Conservation (phyloP, 2,329 filamentous ascomycete genomes). For the Curvularia spicifera region DNA sequence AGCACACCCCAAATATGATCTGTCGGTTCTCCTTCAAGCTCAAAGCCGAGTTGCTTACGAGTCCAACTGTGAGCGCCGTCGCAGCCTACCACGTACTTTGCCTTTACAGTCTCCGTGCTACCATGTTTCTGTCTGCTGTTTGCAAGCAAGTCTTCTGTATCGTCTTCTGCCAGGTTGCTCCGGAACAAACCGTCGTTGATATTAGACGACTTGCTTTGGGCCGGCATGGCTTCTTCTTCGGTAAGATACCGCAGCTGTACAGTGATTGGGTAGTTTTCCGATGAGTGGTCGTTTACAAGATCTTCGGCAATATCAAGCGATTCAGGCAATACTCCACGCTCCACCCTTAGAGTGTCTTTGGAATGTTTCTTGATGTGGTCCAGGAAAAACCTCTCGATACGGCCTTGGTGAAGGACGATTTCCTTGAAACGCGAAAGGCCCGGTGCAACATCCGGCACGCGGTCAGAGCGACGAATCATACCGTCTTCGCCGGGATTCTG, state of each 20-base stretch:
- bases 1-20: conserved; percentile 62
- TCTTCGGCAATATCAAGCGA: conserved; percentile 62
- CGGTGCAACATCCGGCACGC: conserved; percentile 67
- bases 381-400: conserved; percentile 71
- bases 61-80: conserved; percentile 74
- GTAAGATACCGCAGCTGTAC: conserved; percentile 64
- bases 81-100: conserved; percentile 71
- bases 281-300: conserved; percentile 55
- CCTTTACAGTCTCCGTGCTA: conserved; percentile 55
- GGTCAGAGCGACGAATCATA: conserved; percentile 62
- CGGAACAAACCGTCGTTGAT: conserved; percentile 63
- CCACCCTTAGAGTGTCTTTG: conserved; percentile 59
- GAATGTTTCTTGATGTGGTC: conserved; percentile 65
- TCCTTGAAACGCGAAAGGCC: conserved; percentile 69
- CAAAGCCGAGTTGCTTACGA: conserved; percentile 62
- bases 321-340: conserved; percentile 66
- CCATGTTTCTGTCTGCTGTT: conserved; percentile 48
- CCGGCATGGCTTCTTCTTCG: conserved; percentile 64
- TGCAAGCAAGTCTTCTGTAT: conserved; percentile 61
- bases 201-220: conserved; percentile 48
- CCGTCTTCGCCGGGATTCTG: conserved; percentile 67
- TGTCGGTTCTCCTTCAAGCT: conserved; percentile 63
- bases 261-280: conserved; percentile 63
- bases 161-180: conserved; percentile 64
- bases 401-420: conserved; percentile 72